A percentile compares a stretch with the other conserved stretches of the same genome.
Evolutionary conservation across 2,329 filamentous ascomycete species (phyloP).

Genomic region (Aspergillus sp.): DNA sequence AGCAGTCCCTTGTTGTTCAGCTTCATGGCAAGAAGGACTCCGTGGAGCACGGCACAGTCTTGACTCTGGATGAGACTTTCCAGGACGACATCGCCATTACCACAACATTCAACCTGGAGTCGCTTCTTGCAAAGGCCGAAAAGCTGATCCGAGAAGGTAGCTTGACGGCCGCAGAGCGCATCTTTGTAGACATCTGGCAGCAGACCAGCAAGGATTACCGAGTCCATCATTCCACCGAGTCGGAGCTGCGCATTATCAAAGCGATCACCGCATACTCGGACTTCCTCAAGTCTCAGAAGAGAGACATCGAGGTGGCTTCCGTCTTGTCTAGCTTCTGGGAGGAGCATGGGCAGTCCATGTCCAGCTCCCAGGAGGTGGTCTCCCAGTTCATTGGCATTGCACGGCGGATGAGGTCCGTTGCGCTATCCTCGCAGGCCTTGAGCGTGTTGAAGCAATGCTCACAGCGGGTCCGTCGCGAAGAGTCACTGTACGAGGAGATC

Average conservation of each 20-base stretch:
- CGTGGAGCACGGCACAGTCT: slow-evolving; percentile 14
- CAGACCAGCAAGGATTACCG: slow-evolving; percentile 48
- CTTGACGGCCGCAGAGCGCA: slow-evolving; percentile 43
- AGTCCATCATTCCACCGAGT: slow-evolving; percentile 42
- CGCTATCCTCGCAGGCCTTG: slow-evolving; percentile 44
- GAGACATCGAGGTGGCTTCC: slow-evolving; percentile 25
- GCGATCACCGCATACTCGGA: slow-evolving; percentile 46
- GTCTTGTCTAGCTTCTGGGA: slow-evolving; percentile 39
- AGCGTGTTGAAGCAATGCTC: slow-evolving; percentile 46
- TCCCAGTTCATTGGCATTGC: slow-evolving; percentile 43
- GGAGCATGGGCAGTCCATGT: slow-evolving; percentile 46
- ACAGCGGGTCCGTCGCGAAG: slow-evolving; percentile 35
- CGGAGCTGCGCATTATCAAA: slow-evolving; percentile 50
- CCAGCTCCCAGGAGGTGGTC: slow-evolving; percentile 39
- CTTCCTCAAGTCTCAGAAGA: slow-evolving; percentile 46
- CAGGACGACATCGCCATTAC: slow-evolving; percentile 41
- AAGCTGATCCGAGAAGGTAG: slow-evolving; percentile 32
- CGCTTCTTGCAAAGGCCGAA: slow-evolving; percentile 39
- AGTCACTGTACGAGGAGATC: slow-evolving; percentile 11
- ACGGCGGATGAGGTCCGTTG: slow-evolving; percentile 47
- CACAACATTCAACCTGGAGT: slow-evolving; percentile 29
- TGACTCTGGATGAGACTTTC: slow-evolving; percentile 35
- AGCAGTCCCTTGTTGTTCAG: slow-evolving; percentile 30
- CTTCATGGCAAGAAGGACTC: slow-evolving; percentile 26
- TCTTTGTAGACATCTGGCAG: slow-evolving; percentile 53